Percentiles rank a stretch among this genome's conserved stretches.
Evolutionary conservation across 2,329 filamentous ascomycete species (phyloP).

Genomic region (Pseudogymnoascus sp.): DNA sequence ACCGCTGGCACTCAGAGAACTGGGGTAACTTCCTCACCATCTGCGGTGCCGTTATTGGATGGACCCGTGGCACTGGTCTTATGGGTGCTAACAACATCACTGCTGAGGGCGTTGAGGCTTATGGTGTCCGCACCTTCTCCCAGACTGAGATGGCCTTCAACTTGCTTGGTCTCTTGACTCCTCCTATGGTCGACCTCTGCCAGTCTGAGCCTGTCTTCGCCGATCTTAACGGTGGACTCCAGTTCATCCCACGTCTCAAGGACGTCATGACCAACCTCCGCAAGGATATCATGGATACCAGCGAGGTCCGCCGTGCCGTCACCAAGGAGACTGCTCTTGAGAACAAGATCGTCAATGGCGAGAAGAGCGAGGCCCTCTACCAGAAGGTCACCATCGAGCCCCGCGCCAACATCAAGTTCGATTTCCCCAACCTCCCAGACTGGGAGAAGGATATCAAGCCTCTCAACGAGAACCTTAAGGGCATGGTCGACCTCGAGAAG

Average conservation of each 20-base stretch:
- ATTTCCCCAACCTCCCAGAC: conserved; percentile 82
- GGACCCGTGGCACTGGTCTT: conserved; percentile 95
- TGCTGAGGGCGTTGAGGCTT: conserved; percentile 91
- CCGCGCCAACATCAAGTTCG: conserved; percentile 94
- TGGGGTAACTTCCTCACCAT: conserved; percentile 98
- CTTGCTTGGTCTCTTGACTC: conserved; percentile 89
- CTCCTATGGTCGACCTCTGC: conserved; percentile 87
- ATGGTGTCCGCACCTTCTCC: conserved; percentile 95
- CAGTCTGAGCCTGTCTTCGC: conserved; percentile 93
- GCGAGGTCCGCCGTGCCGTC: conserved; percentile 85
- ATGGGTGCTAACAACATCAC: conserved; percentile 98
- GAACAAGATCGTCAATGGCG: conserved; percentile 94
- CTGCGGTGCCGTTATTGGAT: conserved; percentile 95
- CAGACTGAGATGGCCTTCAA: conserved; percentile 99
- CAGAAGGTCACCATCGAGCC: conserved; percentile 90
- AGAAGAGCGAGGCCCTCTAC: conserved; percentile 84
- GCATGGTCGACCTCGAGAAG: conserved; percentile 98
- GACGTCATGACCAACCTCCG: conserved; percentile 87
- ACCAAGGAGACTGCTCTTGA: conserved; percentile 93
- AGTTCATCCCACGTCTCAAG: conserved; percentile 95
- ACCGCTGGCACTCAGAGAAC: conserved; percentile 94
- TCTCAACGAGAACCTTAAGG: conserved; percentile 79
- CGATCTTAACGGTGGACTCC: conserved; percentile 92
- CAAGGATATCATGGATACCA: conserved; percentile 90
- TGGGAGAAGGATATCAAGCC: conserved; percentile 89